Conservation (phyloP, 108 stramenopile species). For the Cyclotella atomus region DNA sequence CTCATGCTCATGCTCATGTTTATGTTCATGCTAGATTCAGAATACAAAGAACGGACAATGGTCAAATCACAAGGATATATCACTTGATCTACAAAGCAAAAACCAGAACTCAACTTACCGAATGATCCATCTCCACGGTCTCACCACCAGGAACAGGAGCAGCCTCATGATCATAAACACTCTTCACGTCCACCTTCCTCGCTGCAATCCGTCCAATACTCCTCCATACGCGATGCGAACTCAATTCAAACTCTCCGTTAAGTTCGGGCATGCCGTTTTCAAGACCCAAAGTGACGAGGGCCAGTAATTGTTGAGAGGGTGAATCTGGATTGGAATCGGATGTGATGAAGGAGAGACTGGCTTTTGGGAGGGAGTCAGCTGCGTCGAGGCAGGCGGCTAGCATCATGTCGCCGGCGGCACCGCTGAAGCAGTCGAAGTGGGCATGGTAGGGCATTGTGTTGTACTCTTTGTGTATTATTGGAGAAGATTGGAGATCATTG, state of each 20-base stretch:
- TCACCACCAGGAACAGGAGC: constrained; percentile 70
- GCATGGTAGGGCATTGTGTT: constrained; percentile 61
- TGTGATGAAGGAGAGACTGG: neutral
- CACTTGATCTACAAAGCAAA: no score
- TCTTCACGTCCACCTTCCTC: constrained; percentile 60
- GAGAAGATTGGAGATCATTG: no score
- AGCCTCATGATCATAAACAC: constrained; percentile 60
- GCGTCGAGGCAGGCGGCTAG: constrained; percentile 80
- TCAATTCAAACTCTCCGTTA: constrained; percentile 65
- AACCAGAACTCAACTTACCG: no score
- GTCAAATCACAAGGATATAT: no score
- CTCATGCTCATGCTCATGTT: constrained; percentile 5
- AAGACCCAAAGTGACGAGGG: constrained; percentile 48
- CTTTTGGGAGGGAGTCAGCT: constrained; percentile 42
- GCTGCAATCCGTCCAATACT: constrained; percentile 76
- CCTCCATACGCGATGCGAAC: constrained; percentile 57
- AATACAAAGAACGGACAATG: constrained; percentile 6
- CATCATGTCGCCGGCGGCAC: constrained; percentile 90
- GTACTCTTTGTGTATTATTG: no score
- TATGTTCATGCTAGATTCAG: neutral
- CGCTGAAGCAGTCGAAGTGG: constrained; percentile 86
- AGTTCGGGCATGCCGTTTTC: constrained; percentile 69
- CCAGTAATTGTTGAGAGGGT: constrained; percentile 35
- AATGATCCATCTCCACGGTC: no score
- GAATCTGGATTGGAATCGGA: no score